phyloP scores from a whole-genome alignment of 73 alveolate species.

The Paramecium sonneborni region DNA sequence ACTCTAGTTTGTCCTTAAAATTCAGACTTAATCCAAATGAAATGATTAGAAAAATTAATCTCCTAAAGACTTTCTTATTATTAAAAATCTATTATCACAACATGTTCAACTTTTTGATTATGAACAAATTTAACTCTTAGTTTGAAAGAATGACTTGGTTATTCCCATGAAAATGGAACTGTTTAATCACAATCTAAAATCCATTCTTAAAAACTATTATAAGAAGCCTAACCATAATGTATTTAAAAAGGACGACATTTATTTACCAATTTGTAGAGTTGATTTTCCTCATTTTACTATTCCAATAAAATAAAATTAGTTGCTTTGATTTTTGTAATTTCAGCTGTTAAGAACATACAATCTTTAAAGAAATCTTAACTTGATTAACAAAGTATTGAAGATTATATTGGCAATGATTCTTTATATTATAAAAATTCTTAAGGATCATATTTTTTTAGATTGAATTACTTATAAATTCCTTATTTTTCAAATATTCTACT shows the following conservation, averaged over 20 bases:
- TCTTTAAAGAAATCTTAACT: constrained; percentile 15
- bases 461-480: background rate
- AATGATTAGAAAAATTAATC: background rate
- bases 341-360: background rate
- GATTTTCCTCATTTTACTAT: background rate
- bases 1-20: constrained; percentile 32
- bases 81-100: background rate
- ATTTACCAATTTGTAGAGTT: background rate
- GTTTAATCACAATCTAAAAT: background rate
- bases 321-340: constrained; percentile 31
- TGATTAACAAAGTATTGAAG: background rate
- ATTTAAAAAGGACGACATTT: background rate
- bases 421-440: background rate
- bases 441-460: constrained; percentile 53
- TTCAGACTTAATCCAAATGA: background rate
- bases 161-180: constrained; percentile 42
- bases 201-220: background rate
- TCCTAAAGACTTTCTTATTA: background rate
- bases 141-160: constrained; percentile 39
- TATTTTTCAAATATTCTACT: background rate
- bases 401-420: background rate
- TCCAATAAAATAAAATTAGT: background rate
- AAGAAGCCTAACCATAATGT: background rate
- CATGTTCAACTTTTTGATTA: background rate
- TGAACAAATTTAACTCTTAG: background rate